Base-by-base conservation (phyloP, 2,329 filamentous ascomycete genomes). In the Apiospora pterosperma region DNA sequence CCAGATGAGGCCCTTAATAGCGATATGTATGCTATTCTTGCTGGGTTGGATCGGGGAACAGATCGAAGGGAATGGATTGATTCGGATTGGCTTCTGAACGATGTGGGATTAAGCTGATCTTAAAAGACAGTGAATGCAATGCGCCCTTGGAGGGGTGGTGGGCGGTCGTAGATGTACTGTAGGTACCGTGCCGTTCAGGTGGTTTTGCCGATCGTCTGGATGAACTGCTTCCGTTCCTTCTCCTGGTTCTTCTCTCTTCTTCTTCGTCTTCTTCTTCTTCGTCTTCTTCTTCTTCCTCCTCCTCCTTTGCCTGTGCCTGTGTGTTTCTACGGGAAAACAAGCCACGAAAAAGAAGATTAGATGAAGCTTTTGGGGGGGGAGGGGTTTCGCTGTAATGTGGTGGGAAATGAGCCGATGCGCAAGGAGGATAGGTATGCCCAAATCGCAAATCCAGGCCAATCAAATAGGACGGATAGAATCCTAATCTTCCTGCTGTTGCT, bases 351-450 rank as follows among this genome's bases (percentile, higher is more conserved):
- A 34, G 28, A 55, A 21, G 48, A 25, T n/a, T 19, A 31, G 48
- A 55, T 34, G 48, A 55, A n/a, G 48, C 48, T 28, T 55, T n/a
- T 25, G 48, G 19, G 34, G 48, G 28, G 48, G 48, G 48, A 16
- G 34, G 48, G 28, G 48, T 55, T 55, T 55, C 48, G 48, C 48
- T 34, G 48, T 34, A 55, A 55, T 55, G 48, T 55, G 25, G 48
- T 55, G 48, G 48, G 48, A 55, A 55, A 55, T 55, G 48, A 55
- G 48, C 48, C 48, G 48, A 55, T 55, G 34, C 28, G 48, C 21
- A 55, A 55, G 48, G 48, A n/a, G n/a, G n/a, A n/a, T n/a, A n/a
- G 48, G 48, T 34, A 55, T 55, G n/a, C n/a, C 48, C 48, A 28
- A 55, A 55, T 55, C 48, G 34, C 48, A 55, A 55, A 55, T 55